Base-by-base conservation (phyloP, 2,329 filamentous ascomycete genomes). In the Diaporthe sp. region DNA sequence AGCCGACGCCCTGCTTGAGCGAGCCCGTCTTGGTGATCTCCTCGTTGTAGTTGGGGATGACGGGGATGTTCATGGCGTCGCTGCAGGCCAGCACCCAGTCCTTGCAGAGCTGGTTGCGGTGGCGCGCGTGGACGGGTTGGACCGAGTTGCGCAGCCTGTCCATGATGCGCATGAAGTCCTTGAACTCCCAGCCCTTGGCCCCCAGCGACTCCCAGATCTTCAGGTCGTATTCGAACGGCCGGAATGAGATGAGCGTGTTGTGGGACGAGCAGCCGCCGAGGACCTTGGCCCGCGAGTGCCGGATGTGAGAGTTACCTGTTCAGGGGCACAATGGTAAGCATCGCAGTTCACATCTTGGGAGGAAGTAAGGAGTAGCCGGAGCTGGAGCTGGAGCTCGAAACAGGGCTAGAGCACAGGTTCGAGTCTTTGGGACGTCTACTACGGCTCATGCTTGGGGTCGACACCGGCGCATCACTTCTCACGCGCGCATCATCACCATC, bases 191-290 rank as follows among this genome's bases (percentile, higher is more conserved):
- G 81, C 95, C 95, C 82, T 90, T 91, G 86, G 94, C 95, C 77
- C 95, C 95, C 81, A 94, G 88, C 44, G 90, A 90, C 81, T 96
- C 93, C 95, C 95, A 98, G 80, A 94, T 90, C 82, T 94, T 90
- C 86, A 94, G 91, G 85, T 98, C 95, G 84, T 97, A 96, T 84
- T 95, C 92, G 82, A 98, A 97, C 10, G 95, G 95, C 37, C 95
- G 92, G 90, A 98, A 98, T 25, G 94, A 97, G 84, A 98, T 98
- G 81, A 98, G 89, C 28, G 95, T 98, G 86, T 98, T 98, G 89
- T 98, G 95, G 76, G 94, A 96, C 60, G 95, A 97, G 89, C 95
- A 98, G 79, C 95, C 95, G 79, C 95, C 95, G 42, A 98, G 90
- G 53, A 98, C 95, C 88, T 98, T 98, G 78, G 95, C 95, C 77